A percentile compares a stretch with the other conserved stretches of the same genome.
Evolutionary conservation across 2,329 filamentous ascomycete species (phyloP).

Genomic region (Apiospora hydei): DNA sequence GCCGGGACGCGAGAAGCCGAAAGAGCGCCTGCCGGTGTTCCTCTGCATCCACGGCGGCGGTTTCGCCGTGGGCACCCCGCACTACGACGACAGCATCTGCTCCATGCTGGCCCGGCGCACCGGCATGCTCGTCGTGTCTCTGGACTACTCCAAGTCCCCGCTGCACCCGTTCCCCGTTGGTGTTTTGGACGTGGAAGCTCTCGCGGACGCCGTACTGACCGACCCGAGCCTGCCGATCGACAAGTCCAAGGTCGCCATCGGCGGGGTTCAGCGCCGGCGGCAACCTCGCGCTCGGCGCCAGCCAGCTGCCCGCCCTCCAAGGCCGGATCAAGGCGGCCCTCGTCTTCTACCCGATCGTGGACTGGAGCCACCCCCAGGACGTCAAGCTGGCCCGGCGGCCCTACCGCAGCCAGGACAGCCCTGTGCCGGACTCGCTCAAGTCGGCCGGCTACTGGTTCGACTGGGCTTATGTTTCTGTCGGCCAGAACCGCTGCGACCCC

Average conservation of each 20-base stretch:
- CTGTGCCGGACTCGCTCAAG: conserved; percentile 37
- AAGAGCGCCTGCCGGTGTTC: conserved; percentile 44
- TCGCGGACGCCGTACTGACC: conserved; percentile 46
- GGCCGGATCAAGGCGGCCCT: conserved; percentile 41
- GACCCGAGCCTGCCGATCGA: conserved; percentile 52
- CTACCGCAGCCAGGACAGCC: conserved; percentile 41
- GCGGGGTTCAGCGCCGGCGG: conserved; percentile 54
- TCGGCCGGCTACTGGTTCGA: conserved; percentile 43
- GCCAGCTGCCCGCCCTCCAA: conserved; percentile 46
- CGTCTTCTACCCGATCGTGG: conserved; percentile 48
- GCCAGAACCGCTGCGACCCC: conserved; percentile 45
- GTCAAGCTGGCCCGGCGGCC: conserved; percentile 42
- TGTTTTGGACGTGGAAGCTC: conserved; percentile 43
- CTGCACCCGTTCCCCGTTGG: conserved; percentile 48
- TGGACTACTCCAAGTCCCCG: conserved; percentile 53
- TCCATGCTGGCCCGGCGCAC: conserved; percentile 45
- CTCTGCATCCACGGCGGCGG: conserved; percentile 55
- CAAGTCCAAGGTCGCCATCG: conserved; percentile 45
- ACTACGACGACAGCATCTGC: conserved; percentile 50
- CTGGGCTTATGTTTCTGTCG: conserved; percentile 50
- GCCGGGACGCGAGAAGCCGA: conserved; percentile 31
- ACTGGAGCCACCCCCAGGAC: conserved; percentile 44
- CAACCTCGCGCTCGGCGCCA: conserved; percentile 47
- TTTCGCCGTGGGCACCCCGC: conserved; percentile 46
- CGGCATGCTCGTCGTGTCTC: conserved; percentile 49